These are phyloP conservation scores for Ophiostoma ulmi DNA, from an alignment of 2,329 filamentous ascomycete genomes.

Conservation along the genomic window DNA sequence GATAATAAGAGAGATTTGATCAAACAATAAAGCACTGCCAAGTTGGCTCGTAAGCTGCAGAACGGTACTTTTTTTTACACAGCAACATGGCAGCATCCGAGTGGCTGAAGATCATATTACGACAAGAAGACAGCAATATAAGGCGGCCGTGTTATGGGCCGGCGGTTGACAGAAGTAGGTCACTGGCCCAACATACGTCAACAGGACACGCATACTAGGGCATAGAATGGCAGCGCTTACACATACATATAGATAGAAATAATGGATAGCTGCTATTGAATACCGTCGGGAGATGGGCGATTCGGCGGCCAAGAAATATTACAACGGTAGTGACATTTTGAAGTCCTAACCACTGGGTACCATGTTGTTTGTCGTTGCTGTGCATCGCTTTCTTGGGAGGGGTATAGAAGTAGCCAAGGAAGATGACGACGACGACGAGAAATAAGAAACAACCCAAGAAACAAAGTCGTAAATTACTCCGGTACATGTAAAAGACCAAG, in stretches of 20 bases:
- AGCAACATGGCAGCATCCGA: slow-evolving; percentile 3
- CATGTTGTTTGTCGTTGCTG: not conserved
- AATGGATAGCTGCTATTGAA: not conserved
- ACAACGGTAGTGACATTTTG: not conserved
- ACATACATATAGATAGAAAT: not conserved
- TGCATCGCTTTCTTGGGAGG: not conserved
- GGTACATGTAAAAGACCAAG: not conserved
- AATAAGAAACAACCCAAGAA: not conserved
- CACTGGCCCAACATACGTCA: not conserved
- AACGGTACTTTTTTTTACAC: not conserved
- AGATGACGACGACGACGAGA: not conserved
- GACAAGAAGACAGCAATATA: not conserved
- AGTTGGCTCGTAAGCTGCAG: not conserved
- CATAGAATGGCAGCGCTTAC: not conserved
- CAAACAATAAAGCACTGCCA: not conserved
- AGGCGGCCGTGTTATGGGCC: slow-evolving; percentile 19
- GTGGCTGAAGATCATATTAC: not conserved
- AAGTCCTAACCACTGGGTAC: not conserved
- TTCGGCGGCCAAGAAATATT: not conserved
- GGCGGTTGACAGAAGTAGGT: slow-evolving; percentile 17
- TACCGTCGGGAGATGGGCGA: not conserved
- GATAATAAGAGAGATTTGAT: too few species aligned
- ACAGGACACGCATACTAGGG: not conserved
- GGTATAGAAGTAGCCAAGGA: not conserved
- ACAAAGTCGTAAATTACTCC: not conserved